phyloP scores from a whole-genome alignment of 495 filamentous ascomycete genomes.

The Corynascus novoguineensis region DNA sequence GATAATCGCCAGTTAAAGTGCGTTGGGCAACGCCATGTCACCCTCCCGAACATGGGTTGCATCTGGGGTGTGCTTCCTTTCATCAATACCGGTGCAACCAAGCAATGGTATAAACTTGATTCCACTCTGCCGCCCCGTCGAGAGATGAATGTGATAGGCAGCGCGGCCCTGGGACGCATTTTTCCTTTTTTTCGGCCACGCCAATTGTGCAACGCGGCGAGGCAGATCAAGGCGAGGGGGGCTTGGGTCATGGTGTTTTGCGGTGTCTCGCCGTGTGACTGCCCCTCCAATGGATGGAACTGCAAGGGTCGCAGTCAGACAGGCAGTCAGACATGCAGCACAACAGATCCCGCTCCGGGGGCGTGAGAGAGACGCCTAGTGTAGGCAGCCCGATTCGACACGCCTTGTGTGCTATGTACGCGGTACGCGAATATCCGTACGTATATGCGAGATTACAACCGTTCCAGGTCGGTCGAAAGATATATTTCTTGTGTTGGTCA shows the following conservation, averaged over 20 bases:
- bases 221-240: slow-evolving; percentile 7
- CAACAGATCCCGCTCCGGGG: neutral
- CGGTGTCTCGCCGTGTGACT: slow-evolving; percentile 7
- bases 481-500: too few relatives aligned
- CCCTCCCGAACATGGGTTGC: slow-evolving; percentile 14
- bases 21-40: slow-evolving; percentile 19
- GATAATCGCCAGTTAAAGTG: slow-evolving; percentile 1
- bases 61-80: slow-evolving; percentile 15
- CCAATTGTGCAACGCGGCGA: slow-evolving; percentile 14
- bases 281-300: slow-evolving; percentile 11
- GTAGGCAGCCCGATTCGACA: neutral
- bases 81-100: slow-evolving; percentile 3
- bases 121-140: neutral
- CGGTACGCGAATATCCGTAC: too few relatives aligned
- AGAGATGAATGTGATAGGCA: slow-evolving; percentile 1
- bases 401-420: too few relatives aligned
- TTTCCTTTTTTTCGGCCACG: slow-evolving; percentile 1
- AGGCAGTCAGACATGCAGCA: slow-evolving; percentile 9
- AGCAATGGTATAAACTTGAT: slow-evolving; percentile 11
- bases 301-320: slow-evolving; percentile 9
- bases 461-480: too few relatives aligned
- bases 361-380: too few relatives aligned
- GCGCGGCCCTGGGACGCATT: neutral
- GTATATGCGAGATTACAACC: too few relatives aligned
- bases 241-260: neutral